A percentile compares a stretch with the other conserved stretches of the same genome.
Conservation (phyloP, 2,329 filamentous ascomycete species). For the Geoglossum cookeanum region DNA sequence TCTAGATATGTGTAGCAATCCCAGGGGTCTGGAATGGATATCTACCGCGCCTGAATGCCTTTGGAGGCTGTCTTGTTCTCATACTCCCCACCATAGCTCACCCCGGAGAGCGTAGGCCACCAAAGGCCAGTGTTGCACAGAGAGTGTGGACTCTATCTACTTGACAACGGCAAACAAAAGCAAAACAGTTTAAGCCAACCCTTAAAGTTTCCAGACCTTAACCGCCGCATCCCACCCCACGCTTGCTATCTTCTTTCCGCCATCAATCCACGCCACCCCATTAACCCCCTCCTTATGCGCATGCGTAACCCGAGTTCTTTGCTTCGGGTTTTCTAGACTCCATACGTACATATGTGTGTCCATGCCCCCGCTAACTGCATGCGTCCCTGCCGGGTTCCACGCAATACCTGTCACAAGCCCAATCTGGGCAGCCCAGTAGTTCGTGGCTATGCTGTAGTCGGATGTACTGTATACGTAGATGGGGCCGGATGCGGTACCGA, state of each 20-base stretch:
- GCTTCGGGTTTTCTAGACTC: slow-evolving; percentile 63
- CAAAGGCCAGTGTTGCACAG: neutral
- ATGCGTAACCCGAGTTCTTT: slow-evolving; percentile 66
- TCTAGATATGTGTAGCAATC: too few species aligned
- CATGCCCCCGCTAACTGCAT: slow-evolving; percentile 65
- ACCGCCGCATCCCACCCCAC: slow-evolving; percentile 75
- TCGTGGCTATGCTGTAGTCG: slow-evolving; percentile 52
- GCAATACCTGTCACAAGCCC: slow-evolving; percentile 46
- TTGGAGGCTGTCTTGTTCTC: too few species aligned
- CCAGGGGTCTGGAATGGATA: neutral
- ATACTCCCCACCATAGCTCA: too few species aligned
- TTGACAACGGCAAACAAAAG: neutral
- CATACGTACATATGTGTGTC: slow-evolving; percentile 90
- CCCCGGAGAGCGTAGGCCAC: too few species aligned
- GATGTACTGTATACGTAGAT: slow-evolving; percentile 59
- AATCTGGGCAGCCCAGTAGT: slow-evolving; percentile 57
- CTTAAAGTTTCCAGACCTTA: slow-evolving; percentile 65
- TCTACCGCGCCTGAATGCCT: too few species aligned
- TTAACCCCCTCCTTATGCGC: slow-evolving; percentile 94
- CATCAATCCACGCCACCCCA: slow-evolving; percentile 62
- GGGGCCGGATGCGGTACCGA: slow-evolving; percentile 69
- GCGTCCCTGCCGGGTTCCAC: slow-evolving; percentile 63
- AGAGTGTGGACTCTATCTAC: neutral
- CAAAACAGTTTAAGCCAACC: neutral
- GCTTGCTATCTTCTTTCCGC: slow-evolving; percentile 48